phyloP scores from a whole-genome alignment of 1,284 basidiomycete species.

The Hypsizygus ulmarius region DNA sequence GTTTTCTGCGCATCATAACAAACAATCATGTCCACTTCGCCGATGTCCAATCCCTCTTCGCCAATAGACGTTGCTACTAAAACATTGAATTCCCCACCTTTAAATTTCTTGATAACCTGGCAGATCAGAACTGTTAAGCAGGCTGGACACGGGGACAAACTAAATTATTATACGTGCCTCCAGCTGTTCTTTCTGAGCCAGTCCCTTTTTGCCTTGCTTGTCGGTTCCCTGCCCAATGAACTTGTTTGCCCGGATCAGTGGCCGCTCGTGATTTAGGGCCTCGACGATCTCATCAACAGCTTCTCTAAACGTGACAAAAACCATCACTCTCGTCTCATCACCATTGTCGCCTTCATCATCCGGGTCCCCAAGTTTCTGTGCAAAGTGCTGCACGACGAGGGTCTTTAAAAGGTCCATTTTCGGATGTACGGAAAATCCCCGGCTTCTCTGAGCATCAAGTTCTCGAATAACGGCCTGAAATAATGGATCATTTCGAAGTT shows the following conservation, averaged over 20 bases:
- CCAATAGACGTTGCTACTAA: constrained; percentile 97
- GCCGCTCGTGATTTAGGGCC: constrained; percentile 67
- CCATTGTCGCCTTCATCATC: constrained; percentile 34
- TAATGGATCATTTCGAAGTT: constrained; percentile 51
- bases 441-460: constrained; percentile 53
- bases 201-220: constrained; percentile 83
- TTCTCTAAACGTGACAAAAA: constrained; percentile 89
- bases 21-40: constrained; percentile 95
- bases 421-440: constrained; percentile 73
- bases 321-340: constrained; percentile 82
- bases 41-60: constrained; percentile 99
- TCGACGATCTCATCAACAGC: constrained; percentile 91
- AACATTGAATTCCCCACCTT: constrained; percentile 85
- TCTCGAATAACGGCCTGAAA: constrained; percentile 65
- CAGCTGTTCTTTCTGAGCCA: constrained; percentile 90
- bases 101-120: constrained; percentile 84
- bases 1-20: constrained; percentile 98
- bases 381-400: constrained; percentile 82
- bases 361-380: constrained; percentile 51
- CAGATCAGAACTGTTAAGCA: constrained; percentile 5
- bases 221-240: constrained; percentile 93
- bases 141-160: background rate
- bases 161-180: constrained; percentile 57
- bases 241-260: constrained; percentile 72
- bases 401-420: constrained; percentile 87